Percentiles rank a stretch among this genome's conserved stretches.
These are phyloP conservation scores for Leishmania amazonensis DNA, from an alignment of 208 protist genomes.

Conservation along the genomic window DNA sequence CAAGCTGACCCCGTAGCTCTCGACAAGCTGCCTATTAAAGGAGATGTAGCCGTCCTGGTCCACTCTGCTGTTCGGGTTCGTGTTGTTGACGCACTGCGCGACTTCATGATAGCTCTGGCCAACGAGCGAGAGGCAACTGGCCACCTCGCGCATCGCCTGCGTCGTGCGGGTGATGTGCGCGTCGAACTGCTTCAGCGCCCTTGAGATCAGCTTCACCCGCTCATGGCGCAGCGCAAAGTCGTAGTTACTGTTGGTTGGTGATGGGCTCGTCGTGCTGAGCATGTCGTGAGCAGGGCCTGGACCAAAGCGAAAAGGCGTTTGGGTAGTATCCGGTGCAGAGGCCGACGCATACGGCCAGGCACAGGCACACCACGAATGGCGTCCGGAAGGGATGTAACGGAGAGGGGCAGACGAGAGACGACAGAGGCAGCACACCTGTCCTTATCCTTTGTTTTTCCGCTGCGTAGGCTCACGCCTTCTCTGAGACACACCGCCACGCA, in stretches of 20 bases:
- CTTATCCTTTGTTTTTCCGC: background rate
- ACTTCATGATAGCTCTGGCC: constrained; percentile 54
- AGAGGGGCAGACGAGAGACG: background rate
- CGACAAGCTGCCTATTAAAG: constrained; percentile 17
- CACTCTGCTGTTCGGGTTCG: constrained; percentile 20
- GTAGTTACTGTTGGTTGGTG: constrained; percentile 40
- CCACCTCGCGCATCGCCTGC: constrained; percentile 38
- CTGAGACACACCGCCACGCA: background rate
- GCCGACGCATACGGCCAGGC: background rate
- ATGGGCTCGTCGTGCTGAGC: constrained; percentile 27
- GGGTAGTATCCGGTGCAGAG: background rate
- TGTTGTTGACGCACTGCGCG: constrained; percentile 47
- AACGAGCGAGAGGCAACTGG: constrained; percentile 34
- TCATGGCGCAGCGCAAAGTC: constrained; percentile 58
- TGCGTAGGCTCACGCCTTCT: background rate
- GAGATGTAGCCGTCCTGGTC: constrained; percentile 7
- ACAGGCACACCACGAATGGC: background rate
- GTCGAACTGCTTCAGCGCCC: constrained; percentile 46
- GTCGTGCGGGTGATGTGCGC: constrained; percentile 27
- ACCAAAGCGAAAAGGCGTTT: background rate
- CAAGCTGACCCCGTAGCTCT: constrained; percentile 33
- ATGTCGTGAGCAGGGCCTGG: background rate
- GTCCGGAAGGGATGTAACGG: background rate
- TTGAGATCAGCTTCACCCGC: constrained; percentile 40
- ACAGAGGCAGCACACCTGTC: background rate